Conservation (phyloP, 495 filamentous ascomycete species). For the Cudoniella acicularis region DNA sequence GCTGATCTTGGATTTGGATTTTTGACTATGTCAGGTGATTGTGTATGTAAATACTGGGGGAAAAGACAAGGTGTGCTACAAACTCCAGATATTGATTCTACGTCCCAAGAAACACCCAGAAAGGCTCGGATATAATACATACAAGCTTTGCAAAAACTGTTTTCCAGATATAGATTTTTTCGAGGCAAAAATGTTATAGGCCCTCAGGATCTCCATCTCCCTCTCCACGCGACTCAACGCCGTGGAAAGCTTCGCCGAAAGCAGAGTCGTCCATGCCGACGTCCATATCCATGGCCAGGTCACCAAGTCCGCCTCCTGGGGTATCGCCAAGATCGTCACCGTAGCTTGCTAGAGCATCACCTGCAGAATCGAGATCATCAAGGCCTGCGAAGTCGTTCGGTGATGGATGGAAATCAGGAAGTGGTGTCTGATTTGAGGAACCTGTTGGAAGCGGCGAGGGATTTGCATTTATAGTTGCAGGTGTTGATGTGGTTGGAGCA, state of each 20-base stretch:
- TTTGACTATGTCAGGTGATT: too few relatives aligned
- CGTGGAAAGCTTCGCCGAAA: constrained; percentile 55
- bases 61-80: too few relatives aligned
- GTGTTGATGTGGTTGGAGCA: constrained; percentile 5
- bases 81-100: too few relatives aligned
- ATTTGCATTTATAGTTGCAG: neutral
- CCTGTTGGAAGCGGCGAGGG: constrained; percentile 8
- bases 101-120: too few relatives aligned
- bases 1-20: too few relatives aligned
- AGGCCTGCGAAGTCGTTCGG: constrained; percentile 48
- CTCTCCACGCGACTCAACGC: constrained; percentile 28
- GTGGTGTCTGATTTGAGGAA: constrained; percentile 29
- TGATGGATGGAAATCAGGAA: constrained; percentile 35
- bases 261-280: constrained; percentile 51
- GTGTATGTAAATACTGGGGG: too few relatives aligned
- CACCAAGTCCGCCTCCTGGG: constrained; percentile 32
- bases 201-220: constrained; percentile 6
- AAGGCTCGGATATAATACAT: too few relatives aligned
- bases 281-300: constrained; percentile 40
- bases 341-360: constrained; percentile 36
- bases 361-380: constrained; percentile 39
- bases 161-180: too few relatives aligned
- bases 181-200: too few relatives aligned
- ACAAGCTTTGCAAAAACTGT: too few relatives aligned
- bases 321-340: constrained; percentile 25